Percentiles rank a stretch among this genome's conserved stretches.
phyloP scores from a whole-genome alignment of 129 eudicot species.

The carrot (Daucus carota) region DH1_v3.0 NC_030385.2:41171501-41172000 shows the following conservation, averaged over 20 bases:
- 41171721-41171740: background rate
- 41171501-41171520: conserved; percentile 94
- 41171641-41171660: background rate
- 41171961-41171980: background rate
- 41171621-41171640: background rate
- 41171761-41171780: background rate
- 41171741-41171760: background rate
- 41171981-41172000: background rate
- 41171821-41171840: background rate
- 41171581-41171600: conserved; percentile 41
- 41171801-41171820: background rate
- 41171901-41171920: background rate
- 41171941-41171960: background rate
- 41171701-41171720: background rate
- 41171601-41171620: background rate
- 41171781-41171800: background rate
- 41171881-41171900: background rate
- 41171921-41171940: background rate
- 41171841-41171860: background rate
- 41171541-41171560: conserved; percentile 95
- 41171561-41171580: conserved; percentile 93
- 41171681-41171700: background rate
- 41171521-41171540: conserved; percentile 90
- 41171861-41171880: background rate
- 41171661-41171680: background rate